A percentile compares a stretch with the other conserved stretches of the same genome.
These are phyloP conservation scores for Moniliophthora roreri DNA, from an alignment of 1,284 basidiomycete species.

Conservation along the genomic window DNA sequence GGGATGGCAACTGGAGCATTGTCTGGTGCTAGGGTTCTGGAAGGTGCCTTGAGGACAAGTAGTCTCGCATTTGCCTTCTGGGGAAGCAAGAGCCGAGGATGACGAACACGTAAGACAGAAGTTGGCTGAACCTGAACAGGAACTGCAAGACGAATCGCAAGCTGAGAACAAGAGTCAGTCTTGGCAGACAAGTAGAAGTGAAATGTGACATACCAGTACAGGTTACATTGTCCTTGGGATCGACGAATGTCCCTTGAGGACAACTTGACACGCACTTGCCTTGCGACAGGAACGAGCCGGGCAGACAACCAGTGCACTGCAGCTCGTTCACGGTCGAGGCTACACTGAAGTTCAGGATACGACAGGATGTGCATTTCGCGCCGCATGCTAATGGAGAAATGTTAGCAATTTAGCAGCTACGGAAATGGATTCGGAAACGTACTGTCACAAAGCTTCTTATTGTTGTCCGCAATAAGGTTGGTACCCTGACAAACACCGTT, in stretches of 20 bases:
- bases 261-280: conserved; percentile 69
- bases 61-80: conserved; percentile 67
- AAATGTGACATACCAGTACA: conserved; percentile 54
- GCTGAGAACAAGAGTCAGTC: conserved; percentile 38
- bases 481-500: conserved; percentile 73
- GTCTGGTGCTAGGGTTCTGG: conserved; percentile 46
- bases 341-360: conserved; percentile 67
- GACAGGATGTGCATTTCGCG: conserved; percentile 74
- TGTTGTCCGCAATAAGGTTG: conserved; percentile 74
- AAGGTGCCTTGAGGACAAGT: conserved; percentile 74
- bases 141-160: conserved; percentile 72
- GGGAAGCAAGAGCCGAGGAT: conserved; percentile 45
- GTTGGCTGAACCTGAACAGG: conserved; percentile 62
- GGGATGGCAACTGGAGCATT: conserved; percentile 74
- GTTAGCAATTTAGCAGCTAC: conserved; percentile 9
- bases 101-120: conserved; percentile 74
- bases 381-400: conserved; percentile 59
- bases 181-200: conserved; percentile 14
- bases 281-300: conserved; percentile 69
- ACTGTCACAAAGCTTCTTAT: conserved; percentile 80
- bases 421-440: conserved; percentile 28
- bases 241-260: conserved; percentile 70
- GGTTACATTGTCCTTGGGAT: conserved; percentile 66
- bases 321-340: conserved; percentile 64
- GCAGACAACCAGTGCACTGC: conserved; percentile 75